A percentile compares a stretch with the other conserved stretches of the same genome.
These are phyloP conservation scores for Blastobotrys petasosporus DNA, from an alignment of 1,139 yeast genomes.

Conservation along the genomic window DNA sequence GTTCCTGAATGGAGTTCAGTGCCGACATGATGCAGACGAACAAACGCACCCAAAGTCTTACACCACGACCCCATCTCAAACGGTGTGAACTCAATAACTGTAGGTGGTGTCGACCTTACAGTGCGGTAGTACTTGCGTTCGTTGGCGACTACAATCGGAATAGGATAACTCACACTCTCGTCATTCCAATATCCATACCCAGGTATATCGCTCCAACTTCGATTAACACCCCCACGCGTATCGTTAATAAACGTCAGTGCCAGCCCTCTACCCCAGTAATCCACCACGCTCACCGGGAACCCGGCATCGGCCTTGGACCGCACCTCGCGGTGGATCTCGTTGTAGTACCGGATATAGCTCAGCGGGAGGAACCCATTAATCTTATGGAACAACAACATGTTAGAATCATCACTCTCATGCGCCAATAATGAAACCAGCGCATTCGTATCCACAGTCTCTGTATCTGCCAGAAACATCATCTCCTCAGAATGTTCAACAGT, in stretches of 20 bases:
- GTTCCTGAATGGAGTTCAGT: conserved; percentile 53
- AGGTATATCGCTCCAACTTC: conserved; percentile 60
- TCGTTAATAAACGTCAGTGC: conserved; percentile 59
- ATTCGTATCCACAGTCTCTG: not conserved
- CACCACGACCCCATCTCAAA: conserved; percentile 90
- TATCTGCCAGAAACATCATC: too few species aligned
- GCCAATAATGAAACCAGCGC: too few species aligned
- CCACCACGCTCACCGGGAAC: conserved; percentile 62
- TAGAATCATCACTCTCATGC: too few species aligned
- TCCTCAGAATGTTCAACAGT: not conserved
- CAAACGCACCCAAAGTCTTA: conserved; percentile 60
- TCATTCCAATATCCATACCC: conserved; percentile 45
- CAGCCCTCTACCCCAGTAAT: conserved; percentile 83
- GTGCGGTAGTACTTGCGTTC: conserved; percentile 42
- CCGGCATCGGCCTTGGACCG: conserved; percentile 44
- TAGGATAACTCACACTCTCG: conserved; percentile 57
- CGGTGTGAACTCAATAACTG: conserved; percentile 74
- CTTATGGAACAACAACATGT: too few species aligned
- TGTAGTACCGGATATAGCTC: conserved; percentile 7
- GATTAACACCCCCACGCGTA: conserved; percentile 51
- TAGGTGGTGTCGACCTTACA: conserved; percentile 54
- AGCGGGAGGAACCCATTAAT: conserved; percentile 1
- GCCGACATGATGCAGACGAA: conserved; percentile 68
- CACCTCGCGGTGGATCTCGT: conserved; percentile 7
- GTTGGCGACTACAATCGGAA: conserved; percentile 73